These are phyloP conservation scores for Sugiyamaella castrensis DNA, from an alignment of 1,139 yeast species.

Conservation along the genomic window DNA sequence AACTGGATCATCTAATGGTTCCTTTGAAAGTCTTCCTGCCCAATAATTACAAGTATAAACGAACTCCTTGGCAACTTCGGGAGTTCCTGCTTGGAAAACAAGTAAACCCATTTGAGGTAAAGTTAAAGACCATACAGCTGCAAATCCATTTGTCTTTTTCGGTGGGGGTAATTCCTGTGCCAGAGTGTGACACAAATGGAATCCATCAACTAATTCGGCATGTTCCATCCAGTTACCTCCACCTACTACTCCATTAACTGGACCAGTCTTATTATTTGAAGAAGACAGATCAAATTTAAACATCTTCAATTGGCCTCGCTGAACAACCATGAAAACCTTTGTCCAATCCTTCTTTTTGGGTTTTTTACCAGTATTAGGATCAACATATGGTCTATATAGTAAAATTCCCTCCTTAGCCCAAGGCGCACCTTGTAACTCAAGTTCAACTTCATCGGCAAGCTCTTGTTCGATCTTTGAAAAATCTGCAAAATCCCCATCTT, in stretches of 20 bases:
- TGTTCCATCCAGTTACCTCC: slow-evolving; percentile 62
- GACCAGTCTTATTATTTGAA: slow-evolving; percentile 8
- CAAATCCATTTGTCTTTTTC: slow-evolving; percentile 29
- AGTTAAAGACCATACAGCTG: slow-evolving; percentile 37
- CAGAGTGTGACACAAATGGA: slow-evolving; percentile 33
- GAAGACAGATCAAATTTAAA: slow-evolving; percentile 30
- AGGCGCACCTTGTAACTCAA: slow-evolving; percentile 71
- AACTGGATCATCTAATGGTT: slow-evolving; percentile 60
- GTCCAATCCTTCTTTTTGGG: slow-evolving; percentile 34
- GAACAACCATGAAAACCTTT: slow-evolving; percentile 37
- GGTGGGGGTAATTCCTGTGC: slow-evolving; percentile 35
- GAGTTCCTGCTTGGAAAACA: slow-evolving; percentile 51
- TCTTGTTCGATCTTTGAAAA: slow-evolving; percentile 33
- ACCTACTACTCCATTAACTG: slow-evolving; percentile 40
- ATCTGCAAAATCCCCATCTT: slow-evolving; percentile 30
- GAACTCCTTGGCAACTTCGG: slow-evolving; percentile 65
- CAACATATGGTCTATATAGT: slow-evolving; percentile 46
- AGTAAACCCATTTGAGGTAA: slow-evolving; percentile 38
- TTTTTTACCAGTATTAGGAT: slow-evolving; percentile 32
- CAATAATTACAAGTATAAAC: slow-evolving; percentile 80
- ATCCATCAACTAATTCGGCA: slow-evolving; percentile 32
- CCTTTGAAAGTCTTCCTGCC: slow-evolving; percentile 80
- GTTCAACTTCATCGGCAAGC: slow-evolving; percentile 49
- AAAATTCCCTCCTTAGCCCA: slow-evolving; percentile 72
- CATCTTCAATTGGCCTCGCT: slow-evolving; percentile 38